phyloP scores from a whole-genome alignment of 306 rosid species.

The Lablab purpureus region DNA sequence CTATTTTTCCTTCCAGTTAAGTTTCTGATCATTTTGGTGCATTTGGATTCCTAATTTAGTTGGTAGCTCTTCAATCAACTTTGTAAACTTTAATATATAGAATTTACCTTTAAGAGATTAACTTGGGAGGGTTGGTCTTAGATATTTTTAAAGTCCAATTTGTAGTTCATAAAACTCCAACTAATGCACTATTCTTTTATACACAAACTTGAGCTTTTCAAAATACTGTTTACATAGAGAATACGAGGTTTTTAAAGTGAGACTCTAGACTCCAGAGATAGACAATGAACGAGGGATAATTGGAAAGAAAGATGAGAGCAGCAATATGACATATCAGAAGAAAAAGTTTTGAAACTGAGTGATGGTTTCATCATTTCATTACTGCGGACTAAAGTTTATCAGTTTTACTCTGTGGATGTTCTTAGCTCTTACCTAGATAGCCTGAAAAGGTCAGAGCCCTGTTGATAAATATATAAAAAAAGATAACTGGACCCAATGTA shows the following conservation, averaged over 20 bases:
- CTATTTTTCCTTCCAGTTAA: constrained; percentile 12
- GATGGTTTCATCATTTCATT: not conserved
- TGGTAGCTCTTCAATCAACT: not conserved
- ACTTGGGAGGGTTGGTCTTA: not conserved
- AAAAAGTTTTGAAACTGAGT: not conserved
- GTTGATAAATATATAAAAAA: too few relatives aligned
- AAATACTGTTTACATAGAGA: not conserved
- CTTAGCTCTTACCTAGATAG: not conserved
- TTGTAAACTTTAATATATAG: constrained; percentile 1
- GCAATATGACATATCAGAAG: too few relatives aligned
- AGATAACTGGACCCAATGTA: too few relatives aligned
- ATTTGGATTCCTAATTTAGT: not conserved
- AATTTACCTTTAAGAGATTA: not conserved
- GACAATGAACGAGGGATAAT: not conserved
- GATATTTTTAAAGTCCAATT: not conserved
- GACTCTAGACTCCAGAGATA: not conserved
- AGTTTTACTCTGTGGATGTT: not conserved
- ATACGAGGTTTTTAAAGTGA: not conserved
- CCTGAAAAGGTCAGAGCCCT: constrained; percentile 2
- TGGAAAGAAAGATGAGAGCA: too few relatives aligned
- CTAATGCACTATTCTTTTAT: not conserved
- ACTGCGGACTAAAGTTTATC: not conserved
- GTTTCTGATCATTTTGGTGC: not conserved
- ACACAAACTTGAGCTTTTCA: constrained; percentile 16
- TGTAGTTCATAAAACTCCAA: not conserved